Percentiles rank a stretch among this genome's conserved stretches.
Evolutionary conservation across 225 moss, liverwort and hornwort genomes (phyloP).

Genomic region (Ulota crispa): DNA sequence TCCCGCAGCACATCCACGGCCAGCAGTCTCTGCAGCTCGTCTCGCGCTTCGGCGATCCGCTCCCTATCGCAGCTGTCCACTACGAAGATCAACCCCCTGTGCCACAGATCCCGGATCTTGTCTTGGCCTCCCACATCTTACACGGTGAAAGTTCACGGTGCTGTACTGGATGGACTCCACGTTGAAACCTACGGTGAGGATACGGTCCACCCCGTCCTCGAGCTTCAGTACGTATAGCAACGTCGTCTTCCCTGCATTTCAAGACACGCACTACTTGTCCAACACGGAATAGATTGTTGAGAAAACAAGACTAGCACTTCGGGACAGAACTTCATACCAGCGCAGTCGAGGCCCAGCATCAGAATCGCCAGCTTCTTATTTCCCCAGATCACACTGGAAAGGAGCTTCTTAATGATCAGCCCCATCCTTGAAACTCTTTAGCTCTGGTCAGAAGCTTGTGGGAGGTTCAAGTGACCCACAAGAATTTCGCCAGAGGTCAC

Average conservation of each 20-base stretch:
- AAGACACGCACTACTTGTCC: neutral
- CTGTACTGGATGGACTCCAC: constrained; percentile 43
- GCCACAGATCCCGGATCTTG: constrained; percentile 40
- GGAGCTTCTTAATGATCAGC: neutral
- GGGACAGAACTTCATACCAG: neutral
- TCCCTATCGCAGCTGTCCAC: constrained; percentile 42
- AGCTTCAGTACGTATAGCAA: constrained; percentile 7
- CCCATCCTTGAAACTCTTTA: neutral
- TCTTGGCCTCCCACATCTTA: constrained; percentile 53
- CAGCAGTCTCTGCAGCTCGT: constrained; percentile 43
- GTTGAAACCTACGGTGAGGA: constrained; percentile 2
- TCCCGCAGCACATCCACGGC: constrained; percentile 22
- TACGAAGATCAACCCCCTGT: constrained; percentile 47
- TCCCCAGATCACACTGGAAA: neutral
- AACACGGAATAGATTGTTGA: neutral
- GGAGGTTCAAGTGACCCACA: neutral
- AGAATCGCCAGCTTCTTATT: neutral
- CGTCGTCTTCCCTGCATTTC: constrained; percentile 8
- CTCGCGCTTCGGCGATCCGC: constrained; percentile 37
- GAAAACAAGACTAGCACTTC: neutral
- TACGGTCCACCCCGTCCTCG: neutral
- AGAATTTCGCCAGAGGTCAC: neutral
- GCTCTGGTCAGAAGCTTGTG: neutral
- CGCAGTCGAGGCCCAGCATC: constrained; percentile 7
- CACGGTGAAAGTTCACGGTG: constrained; percentile 53